Evolutionary conservation across 2,329 filamentous ascomycete species (phyloP).

Genomic region (Blastomyces gilchristii): DNA sequence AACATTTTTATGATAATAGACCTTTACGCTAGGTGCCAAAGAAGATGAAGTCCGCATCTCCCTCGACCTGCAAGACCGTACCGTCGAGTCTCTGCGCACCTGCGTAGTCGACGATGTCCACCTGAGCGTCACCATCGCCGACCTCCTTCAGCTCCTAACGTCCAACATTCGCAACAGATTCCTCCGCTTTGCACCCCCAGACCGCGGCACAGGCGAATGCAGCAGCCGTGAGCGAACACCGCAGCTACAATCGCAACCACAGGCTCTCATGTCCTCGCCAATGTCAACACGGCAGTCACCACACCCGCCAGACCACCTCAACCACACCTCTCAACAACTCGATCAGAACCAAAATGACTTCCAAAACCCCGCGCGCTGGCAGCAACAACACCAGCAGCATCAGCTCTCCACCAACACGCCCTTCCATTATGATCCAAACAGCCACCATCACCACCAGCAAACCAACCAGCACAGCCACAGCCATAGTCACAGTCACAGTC

Average conservation of each 20-base stretch:
- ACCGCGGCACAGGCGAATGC: constrained; percentile 33
- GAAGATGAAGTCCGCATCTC: constrained; percentile 52
- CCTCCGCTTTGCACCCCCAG: constrained; percentile 46
- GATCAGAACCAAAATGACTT: constrained; percentile 13
- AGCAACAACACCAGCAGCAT: constrained; percentile 6
- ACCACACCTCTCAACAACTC: constrained; percentile 20
- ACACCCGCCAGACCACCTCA: neutral
- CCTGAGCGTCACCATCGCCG: constrained; percentile 52
- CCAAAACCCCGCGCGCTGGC: constrained; percentile 12
- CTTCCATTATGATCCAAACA: constrained; percentile 14
- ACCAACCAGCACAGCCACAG: too few species aligned
- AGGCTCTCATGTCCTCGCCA: constrained; percentile 29
- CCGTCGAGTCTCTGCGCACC: constrained; percentile 48
- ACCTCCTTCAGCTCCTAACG: constrained; percentile 50
- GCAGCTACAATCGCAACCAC: constrained; percentile 17
- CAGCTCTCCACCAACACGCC: constrained; percentile 15
- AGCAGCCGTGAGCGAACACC: constrained; percentile 30
- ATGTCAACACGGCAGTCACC: constrained; percentile 7
- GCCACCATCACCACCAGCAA: neutral
- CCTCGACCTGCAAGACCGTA: constrained; percentile 48
- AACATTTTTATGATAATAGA: constrained; percentile 27
- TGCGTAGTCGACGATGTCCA: constrained; percentile 58
- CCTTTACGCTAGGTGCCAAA: constrained; percentile 53
- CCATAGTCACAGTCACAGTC: too few species aligned
- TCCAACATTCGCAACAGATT: constrained; percentile 49